phyloP scores from a whole-genome alignment of 192 early-diverging fungal species.

The Gonapodya sp. region DNA sequence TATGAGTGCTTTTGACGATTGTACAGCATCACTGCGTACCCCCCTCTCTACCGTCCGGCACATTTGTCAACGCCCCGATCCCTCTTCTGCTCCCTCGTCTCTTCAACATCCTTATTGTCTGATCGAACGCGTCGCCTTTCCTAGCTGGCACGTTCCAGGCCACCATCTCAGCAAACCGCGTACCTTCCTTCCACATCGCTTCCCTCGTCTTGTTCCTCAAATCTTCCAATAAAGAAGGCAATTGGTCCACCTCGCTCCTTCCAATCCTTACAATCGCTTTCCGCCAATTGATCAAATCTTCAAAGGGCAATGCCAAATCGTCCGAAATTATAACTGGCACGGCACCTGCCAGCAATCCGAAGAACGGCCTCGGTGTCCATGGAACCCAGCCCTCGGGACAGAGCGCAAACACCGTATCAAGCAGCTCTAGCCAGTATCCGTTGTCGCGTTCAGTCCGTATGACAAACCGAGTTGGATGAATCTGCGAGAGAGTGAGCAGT shows the following conservation, averaged over 20 bases:
- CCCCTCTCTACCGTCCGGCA: too few species aligned
- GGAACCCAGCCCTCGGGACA: constrained; percentile 24
- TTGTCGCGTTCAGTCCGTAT: constrained; percentile 10
- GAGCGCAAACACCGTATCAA: constrained; percentile 21
- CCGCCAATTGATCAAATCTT: constrained; percentile 19
- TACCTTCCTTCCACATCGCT: constrained; percentile 4
- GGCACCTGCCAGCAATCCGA: constrained; percentile 20
- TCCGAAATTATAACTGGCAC: constrained; percentile 25
- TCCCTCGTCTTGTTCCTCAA: not conserved
- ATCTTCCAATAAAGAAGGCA: not conserved
- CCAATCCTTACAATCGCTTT: constrained; percentile 14
- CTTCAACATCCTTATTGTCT: too few species aligned
- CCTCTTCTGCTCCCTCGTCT: too few species aligned
- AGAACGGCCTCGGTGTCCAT: constrained; percentile 23
- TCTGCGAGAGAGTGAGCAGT: constrained; percentile 13
- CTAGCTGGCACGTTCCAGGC: constrained; percentile 20
- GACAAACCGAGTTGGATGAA: constrained; percentile 13
- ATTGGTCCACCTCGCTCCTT: constrained; percentile 13
- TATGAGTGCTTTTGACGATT: too few species aligned
- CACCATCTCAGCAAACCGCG: constrained; percentile 9
- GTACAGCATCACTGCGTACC: too few species aligned
- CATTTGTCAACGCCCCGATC: too few species aligned
- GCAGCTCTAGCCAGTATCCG: constrained; percentile 22
- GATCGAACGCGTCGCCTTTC: constrained; percentile 17
- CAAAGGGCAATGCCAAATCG: constrained; percentile 21